Evolutionary conservation across 441 rosid genomes (phyloP).

Genomic region (Bocquillonia castaneifolia): DNA sequence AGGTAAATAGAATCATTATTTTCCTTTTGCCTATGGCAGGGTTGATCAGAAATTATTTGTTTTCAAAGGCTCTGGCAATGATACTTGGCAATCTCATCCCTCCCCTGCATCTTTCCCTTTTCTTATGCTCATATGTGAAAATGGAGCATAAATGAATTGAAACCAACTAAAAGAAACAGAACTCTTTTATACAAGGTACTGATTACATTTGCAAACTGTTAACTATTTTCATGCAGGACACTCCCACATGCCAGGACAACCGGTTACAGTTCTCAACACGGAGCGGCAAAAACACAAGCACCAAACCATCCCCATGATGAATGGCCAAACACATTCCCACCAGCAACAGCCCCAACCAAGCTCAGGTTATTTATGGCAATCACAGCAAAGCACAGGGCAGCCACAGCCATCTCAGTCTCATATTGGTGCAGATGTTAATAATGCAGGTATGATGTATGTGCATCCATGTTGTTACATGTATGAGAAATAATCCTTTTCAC

Average conservation of each 20-base stretch:
- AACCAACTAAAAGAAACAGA: not conserved
- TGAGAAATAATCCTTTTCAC: not conserved
- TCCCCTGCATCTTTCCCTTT: not conserved
- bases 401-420: conserved; percentile 26
- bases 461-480: not conserved
- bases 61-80: not conserved
- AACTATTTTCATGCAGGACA: conserved; percentile 16
- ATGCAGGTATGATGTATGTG: conserved; percentile 18
- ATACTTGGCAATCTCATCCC: not conserved
- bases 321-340: conserved; percentile 11
- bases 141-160: not conserved
- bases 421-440: conserved; percentile 18
- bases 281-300: conserved; percentile 14
- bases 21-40: not conserved
- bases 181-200: not conserved
- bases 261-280: not conserved
- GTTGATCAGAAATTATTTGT: not conserved
- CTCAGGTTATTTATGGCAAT: conserved; percentile 19
- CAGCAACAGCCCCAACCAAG: conserved; percentile 18
- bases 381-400: conserved; percentile 26
- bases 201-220: not conserved
- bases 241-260: conserved; percentile 3
- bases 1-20: not conserved
- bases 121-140: not conserved
- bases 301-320: not conserved